Base-by-base conservation (phyloP, 495 filamentous ascomycete genomes). In the Trichoderma reesei region DNA sequence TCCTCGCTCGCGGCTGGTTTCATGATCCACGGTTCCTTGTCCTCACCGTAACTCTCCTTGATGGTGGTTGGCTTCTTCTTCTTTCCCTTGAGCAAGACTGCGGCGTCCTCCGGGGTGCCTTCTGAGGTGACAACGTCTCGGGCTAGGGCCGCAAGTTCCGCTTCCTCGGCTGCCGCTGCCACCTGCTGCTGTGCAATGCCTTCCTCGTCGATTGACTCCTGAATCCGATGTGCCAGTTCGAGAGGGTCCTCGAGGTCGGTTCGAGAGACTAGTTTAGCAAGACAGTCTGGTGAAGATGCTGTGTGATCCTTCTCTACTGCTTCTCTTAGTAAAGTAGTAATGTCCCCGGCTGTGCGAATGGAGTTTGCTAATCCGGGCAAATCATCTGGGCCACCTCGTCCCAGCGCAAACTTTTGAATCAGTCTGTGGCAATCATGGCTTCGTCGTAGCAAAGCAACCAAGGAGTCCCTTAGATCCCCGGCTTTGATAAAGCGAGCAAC, bases 351-450 rank as follows among this genome's bases (percentile, higher is more conserved):
- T 5, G 90, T 88, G 63, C 86, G 79, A 64, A 98, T 89, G 0
- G 94, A 95, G 62, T 82, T 85, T 4, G 90, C 89, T 13, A 99
- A 79, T 26, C 83, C 86, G 18, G 98, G 78, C 33, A 99, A 78
- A 70, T 98, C 94, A 72, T 97, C 93, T n/a, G 93, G 80, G 67
- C 96, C 90, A n/a, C 93, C 94, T 60, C 90, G 83, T 16, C 92
- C 92, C 9, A 97, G 79, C 2, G 93, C 87, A 68, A 99, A 96
- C 66, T 91, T 96, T 70, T 97, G 93, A 1, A 96, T 85, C 41
- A 98, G 80, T 6, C 95, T 88, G 65, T 95, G 88, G 7, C 90
- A 89, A 71, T 99, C 94, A 65, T 91, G 86, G 66, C 85, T 92
- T 41, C 83, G 82, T 67, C 87, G 85, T 7, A 98, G 78, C n/a